phyloP scores from a whole-genome alignment of 164 flowering plant genomes.

The Cinnamomum chago region DNA sequence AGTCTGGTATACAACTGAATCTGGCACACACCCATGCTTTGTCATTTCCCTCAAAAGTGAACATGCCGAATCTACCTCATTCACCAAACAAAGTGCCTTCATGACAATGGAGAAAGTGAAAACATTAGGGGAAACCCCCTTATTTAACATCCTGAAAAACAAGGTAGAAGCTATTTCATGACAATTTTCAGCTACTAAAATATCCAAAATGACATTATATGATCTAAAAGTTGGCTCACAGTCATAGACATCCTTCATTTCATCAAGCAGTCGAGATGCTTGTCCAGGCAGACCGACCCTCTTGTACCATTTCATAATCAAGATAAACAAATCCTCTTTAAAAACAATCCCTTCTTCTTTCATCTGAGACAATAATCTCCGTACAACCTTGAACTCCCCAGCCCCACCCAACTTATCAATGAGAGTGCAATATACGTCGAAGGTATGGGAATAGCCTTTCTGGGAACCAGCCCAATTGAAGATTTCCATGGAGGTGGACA shows the following conservation, averaged over 20 bases:
- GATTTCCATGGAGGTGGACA: constrained; percentile 60
- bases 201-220: constrained; percentile 74
- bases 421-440: constrained; percentile 59
- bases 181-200: constrained; percentile 63
- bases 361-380: constrained; percentile 65
- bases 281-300: constrained; percentile 76
- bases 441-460: constrained; percentile 65
- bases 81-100: constrained; percentile 67
- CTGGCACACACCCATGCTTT: constrained; percentile 85
- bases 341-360: constrained; percentile 71
- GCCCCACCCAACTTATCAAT: constrained; percentile 69
- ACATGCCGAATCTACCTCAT: constrained; percentile 74
- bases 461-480: constrained; percentile 67
- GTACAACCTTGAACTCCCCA: constrained; percentile 51
- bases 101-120: constrained; percentile 67
- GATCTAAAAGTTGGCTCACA: constrained; percentile 72
- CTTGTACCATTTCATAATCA: constrained; percentile 78
- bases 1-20: constrained; percentile 73
- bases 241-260: constrained; percentile 56
- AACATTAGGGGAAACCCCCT: constrained; percentile 61
- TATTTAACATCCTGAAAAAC: constrained; percentile 69
- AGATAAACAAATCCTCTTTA: constrained; percentile 60
- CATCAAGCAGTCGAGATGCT: constrained; percentile 64
- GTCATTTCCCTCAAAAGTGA: constrained; percentile 80
- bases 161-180: constrained; percentile 54